phyloP scores from a whole-genome alignment of 1,284 basidiomycete species.

The Boletus calvinii region DNA sequence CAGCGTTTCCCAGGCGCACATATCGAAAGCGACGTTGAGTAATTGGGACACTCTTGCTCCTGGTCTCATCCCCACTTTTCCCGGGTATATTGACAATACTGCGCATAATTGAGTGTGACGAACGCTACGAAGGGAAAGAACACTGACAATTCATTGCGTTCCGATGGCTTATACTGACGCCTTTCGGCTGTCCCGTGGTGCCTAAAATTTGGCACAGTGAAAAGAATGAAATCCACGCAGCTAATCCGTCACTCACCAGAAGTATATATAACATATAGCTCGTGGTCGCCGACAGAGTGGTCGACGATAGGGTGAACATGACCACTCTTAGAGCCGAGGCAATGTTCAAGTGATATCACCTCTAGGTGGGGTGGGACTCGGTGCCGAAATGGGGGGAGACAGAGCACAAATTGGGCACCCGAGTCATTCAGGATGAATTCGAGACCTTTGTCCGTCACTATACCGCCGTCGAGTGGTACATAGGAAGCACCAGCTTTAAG shows the following conservation, averaged over 20 bases:
- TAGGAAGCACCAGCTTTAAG: constrained; percentile 1
- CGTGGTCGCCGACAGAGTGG: not conserved
- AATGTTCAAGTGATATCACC: not conserved
- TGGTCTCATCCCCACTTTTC: not conserved
- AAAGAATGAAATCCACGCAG: not conserved
- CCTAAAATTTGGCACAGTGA: not conserved
- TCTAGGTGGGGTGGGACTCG: not conserved
- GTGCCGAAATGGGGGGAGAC: not conserved
- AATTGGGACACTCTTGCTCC: not conserved
- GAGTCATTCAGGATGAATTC: not conserved
- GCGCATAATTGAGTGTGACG: not conserved
- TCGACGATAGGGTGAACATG: not conserved
- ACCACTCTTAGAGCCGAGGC: not conserved
- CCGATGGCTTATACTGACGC: not conserved
- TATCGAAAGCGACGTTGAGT: not conserved
- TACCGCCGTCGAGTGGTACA: not conserved
- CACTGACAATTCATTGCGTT: not conserved
- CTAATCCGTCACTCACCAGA: not conserved
- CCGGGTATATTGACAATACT: not conserved
- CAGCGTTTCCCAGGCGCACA: not conserved
- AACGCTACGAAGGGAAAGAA: not conserved
- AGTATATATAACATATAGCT: not conserved
- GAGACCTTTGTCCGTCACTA: not conserved
- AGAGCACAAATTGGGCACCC: not conserved
- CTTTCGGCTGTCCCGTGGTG: not conserved